Conservation (phyloP, 2,329 filamentous ascomycete species). For the Pseudocercospora fijiensis region DNA sequence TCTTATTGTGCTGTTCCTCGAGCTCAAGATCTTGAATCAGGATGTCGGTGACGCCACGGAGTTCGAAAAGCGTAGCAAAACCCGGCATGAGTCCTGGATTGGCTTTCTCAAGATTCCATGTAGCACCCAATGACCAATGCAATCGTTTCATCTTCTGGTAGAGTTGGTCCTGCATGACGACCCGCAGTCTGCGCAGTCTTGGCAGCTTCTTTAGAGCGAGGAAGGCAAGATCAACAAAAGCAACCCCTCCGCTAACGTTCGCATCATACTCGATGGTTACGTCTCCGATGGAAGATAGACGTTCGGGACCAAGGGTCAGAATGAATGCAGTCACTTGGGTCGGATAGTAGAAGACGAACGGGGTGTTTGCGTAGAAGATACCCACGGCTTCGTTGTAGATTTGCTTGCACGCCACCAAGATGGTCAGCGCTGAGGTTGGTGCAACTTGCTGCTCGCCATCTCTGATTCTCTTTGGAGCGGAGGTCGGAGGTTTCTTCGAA, state of each 20-base stretch:
- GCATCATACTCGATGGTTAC: slow-evolving; percentile 33
- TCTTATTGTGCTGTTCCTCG: slow-evolving; percentile 8
- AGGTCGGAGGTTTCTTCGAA: slow-evolving; percentile 21
- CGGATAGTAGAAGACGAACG: slow-evolving; percentile 34
- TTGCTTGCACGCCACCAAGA: slow-evolving; percentile 31
- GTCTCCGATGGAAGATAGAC: slow-evolving; percentile 24
- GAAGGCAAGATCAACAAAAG: slow-evolving; percentile 27
- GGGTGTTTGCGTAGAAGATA: slow-evolving; percentile 31
- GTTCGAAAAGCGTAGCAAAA: slow-evolving; percentile 22
- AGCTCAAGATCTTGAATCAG: slow-evolving; percentile 19
- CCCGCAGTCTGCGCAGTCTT: slow-evolving; percentile 22
- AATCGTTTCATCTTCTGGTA: slow-evolving; percentile 1
- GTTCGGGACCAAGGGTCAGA: slow-evolving; percentile 15
- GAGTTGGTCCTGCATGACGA: slow-evolving; percentile 21
- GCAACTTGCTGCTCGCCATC: not conserved
- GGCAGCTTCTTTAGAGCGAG: slow-evolving; percentile 23
- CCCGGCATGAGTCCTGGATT: slow-evolving; percentile 26
- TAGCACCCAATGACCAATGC: not conserved
- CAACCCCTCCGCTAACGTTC: slow-evolving; percentile 23
- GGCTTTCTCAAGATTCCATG: slow-evolving; percentile 10
- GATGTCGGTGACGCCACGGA: slow-evolving; percentile 26
- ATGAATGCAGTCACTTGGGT: slow-evolving; percentile 29
- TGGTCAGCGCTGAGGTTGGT: slow-evolving; percentile 23
- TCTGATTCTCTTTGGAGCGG: not conserved
- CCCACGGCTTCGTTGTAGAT: slow-evolving; percentile 30